Conservation (phyloP, 73 alveolate species). For the Paramecium bursaria region DNA sequence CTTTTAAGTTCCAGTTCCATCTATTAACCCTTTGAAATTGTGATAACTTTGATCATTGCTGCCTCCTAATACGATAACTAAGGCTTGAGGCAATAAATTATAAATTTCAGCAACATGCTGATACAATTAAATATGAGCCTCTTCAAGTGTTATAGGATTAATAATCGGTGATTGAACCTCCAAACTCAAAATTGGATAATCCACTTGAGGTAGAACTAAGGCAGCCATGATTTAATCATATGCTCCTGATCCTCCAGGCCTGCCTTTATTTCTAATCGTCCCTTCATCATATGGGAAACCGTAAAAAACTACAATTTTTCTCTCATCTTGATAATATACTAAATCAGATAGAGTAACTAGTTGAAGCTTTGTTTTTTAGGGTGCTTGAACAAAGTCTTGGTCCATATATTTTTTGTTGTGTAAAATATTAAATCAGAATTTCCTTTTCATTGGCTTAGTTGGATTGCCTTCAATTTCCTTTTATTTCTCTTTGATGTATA, state of each 20-base stretch:
- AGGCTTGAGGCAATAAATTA: constrained; percentile 34
- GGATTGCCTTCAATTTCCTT: constrained; percentile 33
- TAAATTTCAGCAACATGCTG: constrained; percentile 48
- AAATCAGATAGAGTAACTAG: not conserved
- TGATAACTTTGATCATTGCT: constrained; percentile 69
- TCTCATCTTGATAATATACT: not conserved
- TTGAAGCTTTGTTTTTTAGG: too few species aligned
- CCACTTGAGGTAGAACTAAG: too few species aligned
- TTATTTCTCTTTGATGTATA: constrained; percentile 59
- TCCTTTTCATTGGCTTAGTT: too few species aligned
- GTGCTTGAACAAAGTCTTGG: too few species aligned
- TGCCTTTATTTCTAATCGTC: constrained; percentile 46
- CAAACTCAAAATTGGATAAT: too few species aligned
- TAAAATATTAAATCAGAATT: too few species aligned
- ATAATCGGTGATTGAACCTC: too few species aligned
- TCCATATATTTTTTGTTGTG: too few species aligned
- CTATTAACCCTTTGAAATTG: constrained; percentile 61
- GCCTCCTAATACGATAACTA: constrained; percentile 70
- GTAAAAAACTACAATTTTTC: constrained; percentile 8
- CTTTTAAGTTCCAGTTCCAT: constrained; percentile 46
- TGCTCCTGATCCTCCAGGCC: constrained; percentile 55
- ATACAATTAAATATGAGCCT: constrained; percentile 42
- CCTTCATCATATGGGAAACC: constrained; percentile 62
- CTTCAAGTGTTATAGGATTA: constrained; percentile 55
- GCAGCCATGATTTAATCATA: constrained; percentile 40